phyloP scores from a whole-genome alignment of 495 filamentous ascomycete species.

The Aspergillus saccharolyticus region DNA sequence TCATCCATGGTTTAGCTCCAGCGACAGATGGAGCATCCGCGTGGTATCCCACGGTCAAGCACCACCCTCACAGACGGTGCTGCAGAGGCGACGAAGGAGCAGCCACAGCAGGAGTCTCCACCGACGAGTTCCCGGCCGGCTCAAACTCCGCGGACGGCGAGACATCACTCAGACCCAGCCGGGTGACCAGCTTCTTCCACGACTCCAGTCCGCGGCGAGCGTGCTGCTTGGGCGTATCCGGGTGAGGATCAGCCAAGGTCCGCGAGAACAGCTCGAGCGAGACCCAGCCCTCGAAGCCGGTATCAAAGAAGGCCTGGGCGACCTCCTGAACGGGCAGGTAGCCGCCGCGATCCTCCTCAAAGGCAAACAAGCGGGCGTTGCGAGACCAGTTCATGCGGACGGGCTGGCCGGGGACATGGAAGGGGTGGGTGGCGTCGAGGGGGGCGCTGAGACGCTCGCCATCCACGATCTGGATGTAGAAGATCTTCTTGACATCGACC shows the following conservation, averaged over 20 bases:
- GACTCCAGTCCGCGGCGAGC: constrained; percentile 57
- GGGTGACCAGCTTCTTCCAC: constrained; percentile 53
- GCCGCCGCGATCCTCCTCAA: constrained; percentile 62
- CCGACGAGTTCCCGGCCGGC: background rate
- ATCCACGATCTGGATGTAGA: constrained; percentile 77
- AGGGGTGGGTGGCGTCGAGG: constrained; percentile 57
- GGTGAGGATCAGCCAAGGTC: constrained; percentile 52
- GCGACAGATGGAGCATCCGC: too few species aligned
- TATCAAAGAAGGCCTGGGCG: constrained; percentile 54
- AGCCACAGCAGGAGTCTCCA: background rate
- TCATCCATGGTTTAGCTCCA: too few species aligned
- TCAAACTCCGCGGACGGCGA: background rate
- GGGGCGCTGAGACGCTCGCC: constrained; percentile 59
- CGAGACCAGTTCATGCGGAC: constrained; percentile 76
- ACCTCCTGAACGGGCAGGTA: constrained; percentile 66
- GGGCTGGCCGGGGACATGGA: constrained; percentile 58
- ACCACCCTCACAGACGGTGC: background rate
- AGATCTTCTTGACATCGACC: constrained; percentile 65
- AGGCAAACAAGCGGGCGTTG: constrained; percentile 72
- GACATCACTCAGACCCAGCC: constrained; percentile 22
- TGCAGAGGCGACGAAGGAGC: constrained; percentile 1
- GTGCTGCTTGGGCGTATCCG: constrained; percentile 54
- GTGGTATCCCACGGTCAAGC: too few species aligned
- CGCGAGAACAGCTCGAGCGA: constrained; percentile 73
- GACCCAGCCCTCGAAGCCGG: constrained; percentile 73